Percentiles rank a stretch among this genome's conserved stretches.
phyloP scores from a whole-genome alignment of 1,284 basidiomycete genomes.

The Paramarasmius palmivorus region DNA sequence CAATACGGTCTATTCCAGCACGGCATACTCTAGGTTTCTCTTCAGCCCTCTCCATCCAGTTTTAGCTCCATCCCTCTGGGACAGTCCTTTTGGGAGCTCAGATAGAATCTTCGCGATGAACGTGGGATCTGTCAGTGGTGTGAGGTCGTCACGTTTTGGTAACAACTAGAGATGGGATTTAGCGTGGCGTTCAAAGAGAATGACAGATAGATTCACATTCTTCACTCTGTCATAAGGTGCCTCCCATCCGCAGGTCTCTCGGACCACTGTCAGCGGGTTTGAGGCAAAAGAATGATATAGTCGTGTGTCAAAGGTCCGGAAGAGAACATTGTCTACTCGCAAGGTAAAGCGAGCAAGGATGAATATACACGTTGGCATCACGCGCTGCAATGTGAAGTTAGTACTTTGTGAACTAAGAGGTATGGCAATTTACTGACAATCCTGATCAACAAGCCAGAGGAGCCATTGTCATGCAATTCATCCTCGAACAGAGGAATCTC shows the following conservation, averaged over 20 bases:
- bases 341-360: slow-evolving; percentile 91
- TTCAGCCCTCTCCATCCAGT: slow-evolving; percentile 83
- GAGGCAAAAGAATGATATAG: slow-evolving; percentile 84
- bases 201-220: slow-evolving; percentile 48
- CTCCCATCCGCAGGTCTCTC: slow-evolving; percentile 89
- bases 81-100: slow-evolving; percentile 58
- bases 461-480: slow-evolving; percentile 93
- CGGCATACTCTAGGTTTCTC: slow-evolving; percentile 42
- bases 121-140: slow-evolving; percentile 85
- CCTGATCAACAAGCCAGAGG: slow-evolving; percentile 78
- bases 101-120: slow-evolving; percentile 82
- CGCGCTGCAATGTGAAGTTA: slow-evolving; percentile 59
- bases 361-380: slow-evolving; percentile 97
- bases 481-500: slow-evolving; percentile 93
- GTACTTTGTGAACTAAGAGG: background rate
- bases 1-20: slow-evolving; percentile 4
- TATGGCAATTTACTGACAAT: slow-evolving; percentile 63
- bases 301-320: slow-evolving; percentile 88
- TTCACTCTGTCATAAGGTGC: slow-evolving; percentile 84
- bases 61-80: slow-evolving; percentile 61
- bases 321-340: slow-evolving; percentile 93
- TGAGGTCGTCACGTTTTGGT: slow-evolving; percentile 82
- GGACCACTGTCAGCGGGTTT: slow-evolving; percentile 62
- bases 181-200: no score
- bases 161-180: slow-evolving; percentile 61